Conservation (phyloP, 306 rosid genomes). For the Rosa rugosa region DNA sequence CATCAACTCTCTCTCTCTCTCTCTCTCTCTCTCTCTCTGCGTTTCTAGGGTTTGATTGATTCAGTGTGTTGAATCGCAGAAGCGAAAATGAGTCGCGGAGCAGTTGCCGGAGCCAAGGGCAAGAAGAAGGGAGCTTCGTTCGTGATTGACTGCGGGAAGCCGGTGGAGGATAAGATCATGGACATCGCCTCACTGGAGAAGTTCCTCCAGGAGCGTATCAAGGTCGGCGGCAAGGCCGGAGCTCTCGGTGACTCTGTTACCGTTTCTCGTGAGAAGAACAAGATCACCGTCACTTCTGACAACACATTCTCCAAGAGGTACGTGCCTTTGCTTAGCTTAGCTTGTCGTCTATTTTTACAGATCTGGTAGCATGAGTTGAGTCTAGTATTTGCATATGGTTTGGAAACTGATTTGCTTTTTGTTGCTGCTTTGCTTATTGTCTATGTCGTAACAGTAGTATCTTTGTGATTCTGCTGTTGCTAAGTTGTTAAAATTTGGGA, state of each 20-base stretch:
- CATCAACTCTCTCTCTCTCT: background rate
- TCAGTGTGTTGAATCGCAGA: background rate
- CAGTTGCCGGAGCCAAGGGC: slow-evolving; percentile 76
- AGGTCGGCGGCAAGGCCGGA: slow-evolving; percentile 93
- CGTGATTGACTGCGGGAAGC: slow-evolving; percentile 87
- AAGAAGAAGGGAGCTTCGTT: slow-evolving; percentile 87
- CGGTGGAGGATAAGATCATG: slow-evolving; percentile 97
- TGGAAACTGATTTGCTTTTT: too few relatives aligned
- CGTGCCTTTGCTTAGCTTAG: background rate
- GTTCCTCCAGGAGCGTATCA: slow-evolving; percentile 91
- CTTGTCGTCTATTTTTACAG: background rate
- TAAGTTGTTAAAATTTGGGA: background rate
- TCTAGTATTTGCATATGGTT: too few relatives aligned
- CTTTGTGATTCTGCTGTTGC: background rate
- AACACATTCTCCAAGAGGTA: slow-evolving; percentile 70
- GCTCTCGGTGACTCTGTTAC: slow-evolving; percentile 65
- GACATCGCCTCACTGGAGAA: slow-evolving; percentile 94
- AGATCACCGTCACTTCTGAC: slow-evolving; percentile 68
- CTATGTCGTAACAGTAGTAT: background rate
- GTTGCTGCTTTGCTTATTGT: background rate
- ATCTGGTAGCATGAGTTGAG: background rate
- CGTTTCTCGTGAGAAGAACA: slow-evolving; percentile 61
- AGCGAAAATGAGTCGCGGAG: slow-evolving; percentile 78
- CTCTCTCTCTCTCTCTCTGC: background rate
- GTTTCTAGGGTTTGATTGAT: slow-evolving; percentile 5